Conservation (phyloP, 2,329 filamentous ascomycete genomes). For the Botrytis byssoidea region DNA sequence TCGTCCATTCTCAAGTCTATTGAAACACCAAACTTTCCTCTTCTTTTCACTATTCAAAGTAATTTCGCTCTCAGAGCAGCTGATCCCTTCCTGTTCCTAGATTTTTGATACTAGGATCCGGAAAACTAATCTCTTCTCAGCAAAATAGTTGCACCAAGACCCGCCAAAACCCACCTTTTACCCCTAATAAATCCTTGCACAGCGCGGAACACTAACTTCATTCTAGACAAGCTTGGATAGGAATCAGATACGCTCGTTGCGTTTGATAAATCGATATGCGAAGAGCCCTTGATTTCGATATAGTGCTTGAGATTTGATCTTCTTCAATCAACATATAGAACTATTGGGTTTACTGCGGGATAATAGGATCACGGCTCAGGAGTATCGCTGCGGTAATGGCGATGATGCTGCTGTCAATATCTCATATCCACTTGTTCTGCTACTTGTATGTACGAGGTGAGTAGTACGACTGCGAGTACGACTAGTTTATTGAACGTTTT, state of each 20-base stretch:
- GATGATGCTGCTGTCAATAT: not conserved
- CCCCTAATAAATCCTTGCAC: not conserved
- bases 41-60: not conserved
- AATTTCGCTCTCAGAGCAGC: not conserved
- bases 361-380: not conserved
- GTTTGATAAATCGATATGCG: not conserved
- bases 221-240: not conserved
- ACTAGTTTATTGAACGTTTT: not conserved
- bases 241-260: not conserved
- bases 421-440: not conserved
- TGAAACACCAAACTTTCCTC: not conserved
- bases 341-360: not conserved
- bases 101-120: not conserved
- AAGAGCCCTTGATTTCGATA: not conserved
- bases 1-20: not conserved
- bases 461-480: not conserved
- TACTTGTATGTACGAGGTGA: not conserved
- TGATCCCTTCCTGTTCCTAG: conserved; percentile 13
- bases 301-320: not conserved
- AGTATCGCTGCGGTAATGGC: not conserved
- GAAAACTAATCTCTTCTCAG: not conserved
- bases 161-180: not conserved
- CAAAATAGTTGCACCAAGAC: not conserved
- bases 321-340: not conserved
- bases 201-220: not conserved